Percentiles rank a stretch among this genome's conserved stretches.
phyloP scores from a whole-genome alignment of 345 rosid genomes.

The Heritiera fomes region DNA sequence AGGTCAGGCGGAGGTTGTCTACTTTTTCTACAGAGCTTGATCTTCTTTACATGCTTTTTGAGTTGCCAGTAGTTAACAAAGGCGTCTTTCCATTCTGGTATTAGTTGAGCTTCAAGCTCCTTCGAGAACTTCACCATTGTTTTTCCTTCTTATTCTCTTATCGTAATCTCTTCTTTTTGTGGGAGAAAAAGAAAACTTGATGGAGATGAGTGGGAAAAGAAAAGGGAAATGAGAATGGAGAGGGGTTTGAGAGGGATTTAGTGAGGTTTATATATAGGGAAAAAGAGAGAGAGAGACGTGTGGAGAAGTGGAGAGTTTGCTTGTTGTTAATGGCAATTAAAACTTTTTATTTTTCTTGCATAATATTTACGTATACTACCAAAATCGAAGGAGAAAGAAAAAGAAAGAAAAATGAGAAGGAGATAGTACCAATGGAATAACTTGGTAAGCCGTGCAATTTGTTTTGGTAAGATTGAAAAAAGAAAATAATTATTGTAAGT shows the following conservation, averaged over 20 bases:
- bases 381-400: background rate
- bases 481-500: too few relatives aligned
- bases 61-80: conserved; percentile 89
- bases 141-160: background rate
- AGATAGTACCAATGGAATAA: background rate
- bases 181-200: conserved; percentile 3
- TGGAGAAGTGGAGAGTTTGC: conserved; percentile 34
- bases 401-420: background rate
- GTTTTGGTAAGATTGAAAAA: too few relatives aligned
- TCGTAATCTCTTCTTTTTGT: background rate
- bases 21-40: conserved; percentile 54
- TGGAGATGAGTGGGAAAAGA: conserved; percentile 7
- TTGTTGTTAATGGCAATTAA: conserved; percentile 24
- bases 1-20: conserved; percentile 37
- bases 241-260: conserved; percentile 35
- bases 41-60: conserved; percentile 82
- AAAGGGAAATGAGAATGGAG: conserved; percentile 18
- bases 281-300: conserved; percentile 34
- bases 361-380: background rate
- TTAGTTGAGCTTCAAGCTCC: conserved; percentile 93
- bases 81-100: conserved; percentile 98
- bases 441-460: too few relatives aligned
- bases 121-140: conserved; percentile 98
- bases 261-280: conserved; percentile 39
- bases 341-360: background rate